Evolutionary conservation across 768 basidiomycete genomes (phyloP).

Genomic region (Boletus sp.): DNA sequence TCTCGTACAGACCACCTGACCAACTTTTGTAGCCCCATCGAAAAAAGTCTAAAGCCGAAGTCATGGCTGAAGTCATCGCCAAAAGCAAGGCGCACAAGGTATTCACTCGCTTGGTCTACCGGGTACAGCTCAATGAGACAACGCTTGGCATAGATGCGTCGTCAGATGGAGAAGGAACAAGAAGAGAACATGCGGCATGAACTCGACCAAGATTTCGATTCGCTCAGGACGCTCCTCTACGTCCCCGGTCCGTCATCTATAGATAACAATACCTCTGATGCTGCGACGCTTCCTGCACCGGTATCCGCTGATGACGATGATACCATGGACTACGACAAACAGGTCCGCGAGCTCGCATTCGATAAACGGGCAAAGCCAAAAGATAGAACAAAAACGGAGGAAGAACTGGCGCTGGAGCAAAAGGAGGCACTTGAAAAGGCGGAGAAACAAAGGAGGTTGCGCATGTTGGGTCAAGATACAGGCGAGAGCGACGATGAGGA

Average conservation of each 20-base stretch:
- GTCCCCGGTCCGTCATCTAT: conserved; percentile 48
- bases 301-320: conserved; percentile 18
- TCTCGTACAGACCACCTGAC: neutral
- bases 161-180: conserved; percentile 86
- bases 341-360: conserved; percentile 89
- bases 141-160: conserved; percentile 54
- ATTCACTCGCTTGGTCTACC: neutral
- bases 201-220: conserved; percentile 85
- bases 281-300: neutral
- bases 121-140: neutral
- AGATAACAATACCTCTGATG: conserved; percentile 33
- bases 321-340: conserved; percentile 80
- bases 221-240: conserved; percentile 73
- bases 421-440: conserved; percentile 85
- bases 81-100: conserved; percentile 98
- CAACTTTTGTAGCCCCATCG: conserved; percentile 56
- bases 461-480: conserved; percentile 84
- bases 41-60: conserved; percentile 92
- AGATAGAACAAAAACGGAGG: conserved; percentile 94
- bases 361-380: conserved; percentile 93
- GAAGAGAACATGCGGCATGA: conserved; percentile 84
- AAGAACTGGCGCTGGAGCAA: conserved; percentile 86
- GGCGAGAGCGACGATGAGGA: conserved; percentile 63
- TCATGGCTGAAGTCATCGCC: conserved; percentile 96
- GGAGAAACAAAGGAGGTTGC: conserved; percentile 69